phyloP scores from a whole-genome alignment of 441 rosid species.

The Erysimum cheiri region DNA sequence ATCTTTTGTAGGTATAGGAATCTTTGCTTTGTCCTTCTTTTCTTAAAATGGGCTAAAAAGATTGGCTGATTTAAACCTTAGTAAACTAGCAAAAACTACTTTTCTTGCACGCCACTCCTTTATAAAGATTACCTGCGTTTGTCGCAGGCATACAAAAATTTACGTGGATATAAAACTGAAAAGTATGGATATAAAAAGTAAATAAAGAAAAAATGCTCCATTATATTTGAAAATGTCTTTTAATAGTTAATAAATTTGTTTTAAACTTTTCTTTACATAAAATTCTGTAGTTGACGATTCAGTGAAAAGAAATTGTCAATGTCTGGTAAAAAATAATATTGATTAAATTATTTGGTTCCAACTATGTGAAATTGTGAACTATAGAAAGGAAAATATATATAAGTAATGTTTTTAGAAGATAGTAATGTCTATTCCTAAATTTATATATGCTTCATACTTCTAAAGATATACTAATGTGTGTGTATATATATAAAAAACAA shows the following conservation, averaged over 20 bases:
- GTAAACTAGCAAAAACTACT: conserved; percentile 33
- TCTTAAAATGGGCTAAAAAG: conserved; percentile 25
- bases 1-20: conserved; percentile 15
- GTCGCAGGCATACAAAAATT: neutral
- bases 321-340: neutral
- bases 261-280: neutral
- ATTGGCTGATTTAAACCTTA: conserved; percentile 36
- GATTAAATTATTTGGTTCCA: neutral
- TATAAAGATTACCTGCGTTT: conserved; percentile 4
- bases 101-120: conserved; percentile 38
- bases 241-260: neutral
- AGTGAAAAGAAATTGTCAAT: neutral
- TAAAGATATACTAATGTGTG: neutral
- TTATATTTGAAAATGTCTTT: neutral
- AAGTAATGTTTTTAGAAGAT: neutral
- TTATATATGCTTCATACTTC: neutral
- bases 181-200: neutral
- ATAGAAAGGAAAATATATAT: no score
- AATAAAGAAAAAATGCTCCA: neutral
- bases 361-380: neutral
- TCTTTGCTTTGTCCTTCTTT: conserved; percentile 27
- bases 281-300: neutral
- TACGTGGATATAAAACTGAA: conserved; percentile 7
- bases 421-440: neutral
- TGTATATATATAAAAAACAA: neutral